Conservation (phyloP, 148 eudicot species). For the Amaranthus palmeri region DNA sequence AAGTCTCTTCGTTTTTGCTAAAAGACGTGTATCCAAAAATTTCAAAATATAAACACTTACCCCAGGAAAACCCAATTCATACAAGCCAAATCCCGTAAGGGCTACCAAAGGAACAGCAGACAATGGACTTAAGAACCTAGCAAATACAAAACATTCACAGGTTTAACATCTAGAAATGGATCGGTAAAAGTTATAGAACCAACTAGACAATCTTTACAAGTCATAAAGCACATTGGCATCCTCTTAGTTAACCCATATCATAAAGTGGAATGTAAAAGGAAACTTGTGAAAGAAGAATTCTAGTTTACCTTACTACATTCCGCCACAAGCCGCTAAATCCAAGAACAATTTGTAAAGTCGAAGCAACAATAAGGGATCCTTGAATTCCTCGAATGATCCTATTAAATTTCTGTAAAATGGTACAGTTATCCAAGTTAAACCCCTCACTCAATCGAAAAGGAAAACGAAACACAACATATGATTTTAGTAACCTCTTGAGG, state of each 20-base stretch:
- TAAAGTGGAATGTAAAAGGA: background rate
- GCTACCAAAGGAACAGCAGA: slow-evolving; percentile 78
- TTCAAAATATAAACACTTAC: slow-evolving; percentile 35
- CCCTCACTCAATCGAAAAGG: background rate
- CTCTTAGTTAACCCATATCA: background rate
- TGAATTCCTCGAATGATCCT: slow-evolving; percentile 77
- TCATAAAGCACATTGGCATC: background rate
- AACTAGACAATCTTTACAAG: background rate
- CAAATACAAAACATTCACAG: background rate
- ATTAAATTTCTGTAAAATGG: slow-evolving; percentile 57
- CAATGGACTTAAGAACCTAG: slow-evolving; percentile 81
- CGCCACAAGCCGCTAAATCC: slow-evolving; percentile 99
- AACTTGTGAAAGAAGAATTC: background rate
- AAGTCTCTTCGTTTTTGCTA: background rate
- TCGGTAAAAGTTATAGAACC: background rate
- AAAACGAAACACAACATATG: background rate
- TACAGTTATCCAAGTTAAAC: background rate
- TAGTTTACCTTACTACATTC: slow-evolving; percentile 55
- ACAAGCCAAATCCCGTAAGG: slow-evolving; percentile 74
- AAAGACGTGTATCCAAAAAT: background rate
- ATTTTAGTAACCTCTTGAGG: slow-evolving; percentile 50
- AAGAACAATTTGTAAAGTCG: slow-evolving; percentile 68
- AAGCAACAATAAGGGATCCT: slow-evolving; percentile 90
- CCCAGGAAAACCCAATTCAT: slow-evolving; percentile 81
- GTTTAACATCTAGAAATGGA: background rate